phyloP scores from a whole-genome alignment of 371 early-diverging fungal species.

The Batkoa obscura region DNA sequence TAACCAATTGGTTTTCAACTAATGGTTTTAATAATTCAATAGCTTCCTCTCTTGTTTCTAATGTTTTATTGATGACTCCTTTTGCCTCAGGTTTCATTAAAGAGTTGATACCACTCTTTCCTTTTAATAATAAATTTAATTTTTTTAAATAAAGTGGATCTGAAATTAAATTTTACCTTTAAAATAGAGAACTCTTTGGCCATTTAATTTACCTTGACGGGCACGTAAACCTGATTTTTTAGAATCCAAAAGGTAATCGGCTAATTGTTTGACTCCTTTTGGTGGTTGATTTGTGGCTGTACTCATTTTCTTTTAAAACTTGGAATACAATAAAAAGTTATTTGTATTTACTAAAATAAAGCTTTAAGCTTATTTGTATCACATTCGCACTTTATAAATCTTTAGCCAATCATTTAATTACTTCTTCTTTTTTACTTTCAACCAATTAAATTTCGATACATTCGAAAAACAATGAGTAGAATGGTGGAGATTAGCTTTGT shows the following conservation, averaged over 20 bases:
- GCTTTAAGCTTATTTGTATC: no score
- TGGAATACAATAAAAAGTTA: no score
- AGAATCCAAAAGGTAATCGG: conserved; percentile 35
- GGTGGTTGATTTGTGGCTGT: conserved; percentile 11
- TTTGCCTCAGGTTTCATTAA: neutral
- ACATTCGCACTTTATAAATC: no score
- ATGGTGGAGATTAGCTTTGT: no score
- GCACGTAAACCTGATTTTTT: conserved; percentile 50
- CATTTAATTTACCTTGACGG: conserved; percentile 76
- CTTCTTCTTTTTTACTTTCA: no score
- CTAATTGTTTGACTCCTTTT: conserved; percentile 34
- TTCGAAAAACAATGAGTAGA: no score
- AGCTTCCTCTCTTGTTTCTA: conserved; percentile 2
- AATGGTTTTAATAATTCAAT: neutral
- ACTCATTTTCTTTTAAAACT: no score
- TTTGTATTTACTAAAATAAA: no score
- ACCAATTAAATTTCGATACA: no score
- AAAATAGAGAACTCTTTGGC: conserved; percentile 78
- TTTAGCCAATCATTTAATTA: no score
- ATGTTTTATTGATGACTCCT: neutral
- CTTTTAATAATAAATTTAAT: neutral
- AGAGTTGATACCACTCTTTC: neutral
- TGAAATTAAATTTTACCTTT: conserved; percentile 35
- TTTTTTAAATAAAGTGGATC: neutral
- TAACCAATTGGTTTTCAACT: neutral